Conservation (phyloP, 257 asterid genomes). For the Capsicum baccatum region DNA sequence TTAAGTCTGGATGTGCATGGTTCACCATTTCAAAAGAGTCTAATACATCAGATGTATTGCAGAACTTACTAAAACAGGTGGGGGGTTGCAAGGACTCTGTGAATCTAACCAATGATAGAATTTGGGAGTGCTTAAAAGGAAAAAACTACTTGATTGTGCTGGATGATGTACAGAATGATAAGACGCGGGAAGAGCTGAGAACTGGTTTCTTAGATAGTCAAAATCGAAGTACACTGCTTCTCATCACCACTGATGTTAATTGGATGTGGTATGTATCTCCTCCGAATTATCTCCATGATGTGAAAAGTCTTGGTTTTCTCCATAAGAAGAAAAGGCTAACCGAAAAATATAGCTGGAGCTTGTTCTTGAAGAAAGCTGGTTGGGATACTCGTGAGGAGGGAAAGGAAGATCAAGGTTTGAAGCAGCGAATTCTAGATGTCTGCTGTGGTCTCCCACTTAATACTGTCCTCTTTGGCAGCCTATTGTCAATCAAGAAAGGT, state of each 20-base stretch:
- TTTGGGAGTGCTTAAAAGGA: conserved; percentile 26
- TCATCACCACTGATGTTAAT: conserved; percentile 30
- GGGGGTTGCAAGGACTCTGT: conserved; percentile 29
- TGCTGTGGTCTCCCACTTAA: conserved; percentile 38
- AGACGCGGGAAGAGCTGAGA: conserved; percentile 32
- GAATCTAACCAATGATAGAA: neutral
- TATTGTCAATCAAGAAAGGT: conserved; percentile 9
- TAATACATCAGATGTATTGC: conserved; percentile 26
- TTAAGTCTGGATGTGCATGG: conserved; percentile 38
- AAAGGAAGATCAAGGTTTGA: neutral
- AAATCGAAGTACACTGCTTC: conserved; percentile 34
- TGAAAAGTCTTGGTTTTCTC: too few species aligned
- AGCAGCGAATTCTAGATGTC: neutral
- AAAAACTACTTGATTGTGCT: conserved; percentile 39
- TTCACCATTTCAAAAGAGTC: conserved; percentile 28
- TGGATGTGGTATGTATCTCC: neutral
- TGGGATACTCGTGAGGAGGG: neutral
- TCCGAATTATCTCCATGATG: neutral
- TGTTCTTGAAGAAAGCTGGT: conserved; percentile 38
- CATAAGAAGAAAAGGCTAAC: neutral
- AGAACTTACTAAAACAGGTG: conserved; percentile 40
- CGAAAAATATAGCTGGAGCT: neutral
- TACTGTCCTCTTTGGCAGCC: conserved; percentile 45
- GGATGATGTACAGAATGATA: conserved; percentile 32
- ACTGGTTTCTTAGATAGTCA: conserved; percentile 29